phyloP scores from a whole-genome alignment of 148 eudicot species.

The Polygonum aviculare region DNA sequence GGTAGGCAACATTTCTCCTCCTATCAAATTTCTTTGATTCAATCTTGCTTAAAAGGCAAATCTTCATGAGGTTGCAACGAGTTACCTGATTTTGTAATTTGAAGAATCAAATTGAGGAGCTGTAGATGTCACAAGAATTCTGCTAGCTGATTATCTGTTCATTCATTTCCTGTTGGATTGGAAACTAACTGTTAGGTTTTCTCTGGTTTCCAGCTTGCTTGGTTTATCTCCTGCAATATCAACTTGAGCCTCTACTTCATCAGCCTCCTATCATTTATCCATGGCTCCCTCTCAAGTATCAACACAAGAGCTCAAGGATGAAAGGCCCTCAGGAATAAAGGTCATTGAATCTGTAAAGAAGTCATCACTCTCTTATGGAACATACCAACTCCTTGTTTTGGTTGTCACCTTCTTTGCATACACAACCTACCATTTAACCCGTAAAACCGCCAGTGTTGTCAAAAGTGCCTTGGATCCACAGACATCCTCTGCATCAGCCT shows the following conservation, averaged over 20 bases:
- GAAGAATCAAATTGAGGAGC: background rate
- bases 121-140: background rate
- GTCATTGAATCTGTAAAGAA: slow-evolving; percentile 38
- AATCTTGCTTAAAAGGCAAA: background rate
- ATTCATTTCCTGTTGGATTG: background rate
- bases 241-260: slow-evolving; percentile 6
- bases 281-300: slow-evolving; percentile 44
- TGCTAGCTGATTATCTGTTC: background rate
- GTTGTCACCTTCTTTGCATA: slow-evolving; percentile 72
- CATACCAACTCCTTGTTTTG: slow-evolving; percentile 72
- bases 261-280: slow-evolving; percentile 9
- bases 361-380: slow-evolving; percentile 51
- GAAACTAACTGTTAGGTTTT: slow-evolving; percentile 8
- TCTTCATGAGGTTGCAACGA: background rate
- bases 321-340: slow-evolving; percentile 57
- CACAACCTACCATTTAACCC: slow-evolving; percentile 61
- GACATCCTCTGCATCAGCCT: slow-evolving; percentile 16
- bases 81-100: background rate
- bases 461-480: slow-evolving; percentile 88
- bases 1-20: background rate
- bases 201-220: slow-evolving; percentile 21
- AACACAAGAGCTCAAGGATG: slow-evolving; percentile 23
- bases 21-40: background rate
- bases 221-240: slow-evolving; percentile 15
- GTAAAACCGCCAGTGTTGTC: slow-evolving; percentile 81